phyloP scores from a whole-genome alignment of 2,329 filamentous ascomycete genomes.

The Bipolaris cookei region DNA sequence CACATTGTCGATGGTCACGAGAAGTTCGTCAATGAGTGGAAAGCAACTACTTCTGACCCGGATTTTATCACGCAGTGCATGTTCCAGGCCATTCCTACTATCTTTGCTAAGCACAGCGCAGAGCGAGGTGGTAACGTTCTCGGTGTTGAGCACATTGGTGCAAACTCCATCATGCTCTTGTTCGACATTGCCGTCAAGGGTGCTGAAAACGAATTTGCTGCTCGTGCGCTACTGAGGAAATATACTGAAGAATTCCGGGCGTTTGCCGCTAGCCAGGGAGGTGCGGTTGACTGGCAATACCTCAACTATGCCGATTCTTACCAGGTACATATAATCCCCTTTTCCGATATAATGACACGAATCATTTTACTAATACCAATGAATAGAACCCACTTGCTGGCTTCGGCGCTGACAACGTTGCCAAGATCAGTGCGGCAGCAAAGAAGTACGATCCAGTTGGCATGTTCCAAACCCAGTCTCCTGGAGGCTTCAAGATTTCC shows the following conservation, averaged over 20 bases:
- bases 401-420: slow-evolving; percentile 50
- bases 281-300: slow-evolving; percentile 30
- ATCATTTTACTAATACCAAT: slow-evolving; percentile 23
- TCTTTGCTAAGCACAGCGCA: slow-evolving; percentile 25
- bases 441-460: slow-evolving; percentile 49
- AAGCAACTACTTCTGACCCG: slow-evolving; percentile 10
- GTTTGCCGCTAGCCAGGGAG: slow-evolving; percentile 18
- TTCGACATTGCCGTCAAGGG: slow-evolving; percentile 27
- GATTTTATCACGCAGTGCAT: slow-evolving; percentile 37
- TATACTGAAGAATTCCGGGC: slow-evolving; percentile 21
- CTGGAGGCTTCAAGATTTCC: slow-evolving; percentile 53
- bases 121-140: slow-evolving; percentile 37
- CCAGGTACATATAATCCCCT: slow-evolving; percentile 18
- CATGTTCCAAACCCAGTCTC: slow-evolving; percentile 50
- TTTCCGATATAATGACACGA: neutral
- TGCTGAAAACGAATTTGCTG: slow-evolving; percentile 21
- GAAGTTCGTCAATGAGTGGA: slow-evolving; percentile 28
- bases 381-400: slow-evolving; percentile 45
- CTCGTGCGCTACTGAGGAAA: slow-evolving; percentile 15
- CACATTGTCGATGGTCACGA: slow-evolving; percentile 31
- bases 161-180: slow-evolving; percentile 32
- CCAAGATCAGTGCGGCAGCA: slow-evolving; percentile 42
- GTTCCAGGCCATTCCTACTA: slow-evolving; percentile 30
- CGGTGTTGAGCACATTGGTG: slow-evolving; percentile 26
- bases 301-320: slow-evolving; percentile 47